These are phyloP conservation scores for Suhomyces sp. DNA, from an alignment of 805 yeast genomes.

Conservation along the genomic window DNA sequence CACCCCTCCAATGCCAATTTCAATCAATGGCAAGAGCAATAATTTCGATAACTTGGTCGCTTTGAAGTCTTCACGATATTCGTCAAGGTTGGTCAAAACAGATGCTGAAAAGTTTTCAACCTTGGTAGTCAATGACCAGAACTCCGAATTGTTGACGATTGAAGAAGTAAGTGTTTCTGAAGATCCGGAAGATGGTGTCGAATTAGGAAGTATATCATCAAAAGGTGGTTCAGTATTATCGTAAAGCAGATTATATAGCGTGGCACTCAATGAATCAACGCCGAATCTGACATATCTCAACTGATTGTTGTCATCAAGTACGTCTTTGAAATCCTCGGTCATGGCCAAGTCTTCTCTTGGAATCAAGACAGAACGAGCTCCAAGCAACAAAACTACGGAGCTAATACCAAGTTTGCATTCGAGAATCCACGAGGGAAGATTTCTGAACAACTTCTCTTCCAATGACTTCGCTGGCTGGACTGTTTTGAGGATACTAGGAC, in stretches of 20 bases:
- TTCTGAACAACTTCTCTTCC: constrained; percentile 16
- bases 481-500: background rate
- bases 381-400: constrained; percentile 23
- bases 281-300: constrained; percentile 17
- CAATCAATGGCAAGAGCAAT: constrained; percentile 20
- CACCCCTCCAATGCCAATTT: constrained; percentile 9
- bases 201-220: background rate
- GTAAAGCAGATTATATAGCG: constrained; percentile 5
- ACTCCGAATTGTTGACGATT: constrained; percentile 6
- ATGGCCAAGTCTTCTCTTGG: constrained; percentile 18
- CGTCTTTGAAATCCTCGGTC: constrained; percentile 13
- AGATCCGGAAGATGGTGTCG: constrained; percentile 19
- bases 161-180: constrained; percentile 26
- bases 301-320: constrained; percentile 17
- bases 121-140: constrained; percentile 21
- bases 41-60: constrained; percentile 12
- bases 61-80: background rate
- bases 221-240: constrained; percentile 1
- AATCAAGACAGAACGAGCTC: constrained; percentile 39
- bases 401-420: constrained; percentile 17
- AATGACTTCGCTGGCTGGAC: background rate
- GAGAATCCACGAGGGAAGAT: constrained; percentile 35
- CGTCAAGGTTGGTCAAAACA: constrained; percentile 12
- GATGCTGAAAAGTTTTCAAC: constrained; percentile 15
- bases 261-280: constrained; percentile 11